phyloP scores from a whole-genome alignment of 2,329 filamentous ascomycete species.

The Ilyonectria destructans region DNA sequence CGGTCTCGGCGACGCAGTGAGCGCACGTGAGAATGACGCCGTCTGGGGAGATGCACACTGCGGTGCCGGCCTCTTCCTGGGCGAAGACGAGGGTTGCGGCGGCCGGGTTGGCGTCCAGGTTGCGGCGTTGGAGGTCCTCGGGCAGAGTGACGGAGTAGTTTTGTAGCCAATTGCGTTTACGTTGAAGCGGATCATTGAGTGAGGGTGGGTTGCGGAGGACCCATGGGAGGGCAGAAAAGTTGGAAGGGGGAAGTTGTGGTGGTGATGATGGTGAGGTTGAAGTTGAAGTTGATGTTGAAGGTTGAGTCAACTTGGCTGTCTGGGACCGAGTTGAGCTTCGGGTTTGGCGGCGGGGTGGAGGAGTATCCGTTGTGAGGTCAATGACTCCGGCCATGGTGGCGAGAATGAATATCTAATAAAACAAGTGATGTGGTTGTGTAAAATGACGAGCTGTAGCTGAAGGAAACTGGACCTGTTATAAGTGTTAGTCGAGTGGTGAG shows the following conservation, averaged over 20 bases:
- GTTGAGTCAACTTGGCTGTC: background rate
- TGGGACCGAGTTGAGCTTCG: constrained; percentile 20
- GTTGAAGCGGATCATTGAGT: background rate
- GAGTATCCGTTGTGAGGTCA: constrained; percentile 27
- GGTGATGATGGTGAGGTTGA: background rate
- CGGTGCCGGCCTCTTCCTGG: constrained; percentile 66
- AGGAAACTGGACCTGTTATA: constrained; percentile 5
- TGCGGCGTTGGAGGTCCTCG: constrained; percentile 18
- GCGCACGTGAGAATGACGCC: constrained; percentile 67
- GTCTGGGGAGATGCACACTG: constrained; percentile 62
- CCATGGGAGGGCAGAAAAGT: constrained; percentile 18
- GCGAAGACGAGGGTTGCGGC: constrained; percentile 63
- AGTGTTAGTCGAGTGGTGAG: constrained; percentile 3
- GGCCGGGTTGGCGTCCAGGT: constrained; percentile 24
- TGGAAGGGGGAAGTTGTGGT: background rate
- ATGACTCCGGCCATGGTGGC: constrained; percentile 16
- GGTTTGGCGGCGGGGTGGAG: constrained; percentile 22
- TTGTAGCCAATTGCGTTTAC: constrained; percentile 30
- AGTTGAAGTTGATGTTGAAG: background rate
- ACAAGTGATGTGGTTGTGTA: background rate
- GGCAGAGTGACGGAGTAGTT: constrained; percentile 39
- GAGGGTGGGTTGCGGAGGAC: constrained; percentile 16
- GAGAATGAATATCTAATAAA: background rate
- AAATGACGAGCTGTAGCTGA: background rate
- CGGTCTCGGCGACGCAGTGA: constrained; percentile 65